phyloP scores from a whole-genome alignment of 768 basidiomycete genomes.

The Leucogyrophana mollusca region DNA sequence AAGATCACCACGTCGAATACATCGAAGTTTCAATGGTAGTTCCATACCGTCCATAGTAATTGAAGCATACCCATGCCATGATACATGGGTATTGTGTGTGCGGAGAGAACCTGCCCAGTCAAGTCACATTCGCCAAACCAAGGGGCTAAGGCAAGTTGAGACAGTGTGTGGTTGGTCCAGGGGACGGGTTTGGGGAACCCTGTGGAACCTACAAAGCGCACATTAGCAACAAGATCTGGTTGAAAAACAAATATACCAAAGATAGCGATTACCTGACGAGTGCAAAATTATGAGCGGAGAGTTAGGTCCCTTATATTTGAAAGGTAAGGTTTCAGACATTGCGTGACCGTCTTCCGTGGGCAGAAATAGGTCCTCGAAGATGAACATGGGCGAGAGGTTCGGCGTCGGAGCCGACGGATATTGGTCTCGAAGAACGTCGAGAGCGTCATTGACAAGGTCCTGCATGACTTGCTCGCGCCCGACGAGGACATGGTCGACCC shows the following conservation, averaged over 20 bases:
- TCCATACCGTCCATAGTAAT: constrained; percentile 23
- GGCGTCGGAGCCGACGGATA: constrained; percentile 3
- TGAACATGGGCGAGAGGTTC: constrained; percentile 19
- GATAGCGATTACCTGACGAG: neutral
- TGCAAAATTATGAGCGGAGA: neutral
- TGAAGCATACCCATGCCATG: constrained; percentile 26
- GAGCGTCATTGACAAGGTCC: constrained; percentile 16
- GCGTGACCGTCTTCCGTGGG: too few relatives aligned
- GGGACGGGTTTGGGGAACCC: constrained; percentile 4
- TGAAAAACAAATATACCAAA: too few relatives aligned
- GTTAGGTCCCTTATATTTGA: neutral
- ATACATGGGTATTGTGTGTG: constrained; percentile 26
- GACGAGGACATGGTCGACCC: constrained; percentile 25
- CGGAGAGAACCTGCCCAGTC: constrained; percentile 9
- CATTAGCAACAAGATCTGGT: too few relatives aligned
- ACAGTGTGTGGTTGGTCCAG: neutral
- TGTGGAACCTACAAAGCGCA: constrained; percentile 4
- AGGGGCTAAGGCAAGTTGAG: constrained; percentile 7
- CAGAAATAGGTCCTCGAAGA: neutral
- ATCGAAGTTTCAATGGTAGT: constrained; percentile 7
- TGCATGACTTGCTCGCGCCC: constrained; percentile 23
- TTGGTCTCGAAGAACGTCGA: constrained; percentile 17
- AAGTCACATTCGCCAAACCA: constrained; percentile 16
- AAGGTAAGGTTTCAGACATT: neutral
- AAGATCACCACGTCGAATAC: constrained; percentile 15